Conservation (phyloP, 768 basidiomycete genomes). For the Russula dissimulans region DNA sequence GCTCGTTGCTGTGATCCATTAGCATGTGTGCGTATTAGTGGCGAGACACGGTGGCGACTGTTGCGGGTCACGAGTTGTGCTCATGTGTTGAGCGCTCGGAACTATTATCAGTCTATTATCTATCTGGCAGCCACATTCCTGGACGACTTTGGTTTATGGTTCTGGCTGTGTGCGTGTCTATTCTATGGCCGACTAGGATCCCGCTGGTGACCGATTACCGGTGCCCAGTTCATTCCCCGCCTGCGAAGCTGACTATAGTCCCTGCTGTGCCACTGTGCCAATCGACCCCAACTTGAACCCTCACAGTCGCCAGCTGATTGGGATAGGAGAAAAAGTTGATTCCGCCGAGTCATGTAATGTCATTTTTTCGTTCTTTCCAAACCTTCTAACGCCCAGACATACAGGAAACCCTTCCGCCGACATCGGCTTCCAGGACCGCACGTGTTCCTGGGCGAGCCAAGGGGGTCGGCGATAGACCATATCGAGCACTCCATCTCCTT, state of each 20-base stretch:
- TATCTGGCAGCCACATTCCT: too few species aligned
- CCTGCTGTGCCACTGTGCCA: background rate
- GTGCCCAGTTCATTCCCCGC: background rate
- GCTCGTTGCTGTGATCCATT: background rate
- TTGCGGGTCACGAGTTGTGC: too few species aligned
- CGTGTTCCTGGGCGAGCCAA: background rate
- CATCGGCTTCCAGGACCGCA: background rate
- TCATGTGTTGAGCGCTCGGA: too few species aligned
- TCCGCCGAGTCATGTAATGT: background rate
- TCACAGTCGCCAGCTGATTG: background rate
- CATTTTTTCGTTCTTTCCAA: background rate
- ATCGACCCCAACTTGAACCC: background rate
- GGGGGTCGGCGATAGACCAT: constrained; percentile 5
- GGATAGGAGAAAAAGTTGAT: background rate
- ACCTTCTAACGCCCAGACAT: background rate
- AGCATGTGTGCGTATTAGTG: background rate
- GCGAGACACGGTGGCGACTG: background rate
- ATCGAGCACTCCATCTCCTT: constrained; percentile 10
- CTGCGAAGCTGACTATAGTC: background rate
- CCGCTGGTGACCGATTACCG: background rate
- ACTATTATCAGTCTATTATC: too few species aligned
- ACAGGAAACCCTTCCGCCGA: background rate
- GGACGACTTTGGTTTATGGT: too few species aligned
- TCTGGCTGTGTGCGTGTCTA: background rate
- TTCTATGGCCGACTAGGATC: background rate